Conservation (phyloP, 75 land plant species). For the Pinus tabuliformis region DNA sequence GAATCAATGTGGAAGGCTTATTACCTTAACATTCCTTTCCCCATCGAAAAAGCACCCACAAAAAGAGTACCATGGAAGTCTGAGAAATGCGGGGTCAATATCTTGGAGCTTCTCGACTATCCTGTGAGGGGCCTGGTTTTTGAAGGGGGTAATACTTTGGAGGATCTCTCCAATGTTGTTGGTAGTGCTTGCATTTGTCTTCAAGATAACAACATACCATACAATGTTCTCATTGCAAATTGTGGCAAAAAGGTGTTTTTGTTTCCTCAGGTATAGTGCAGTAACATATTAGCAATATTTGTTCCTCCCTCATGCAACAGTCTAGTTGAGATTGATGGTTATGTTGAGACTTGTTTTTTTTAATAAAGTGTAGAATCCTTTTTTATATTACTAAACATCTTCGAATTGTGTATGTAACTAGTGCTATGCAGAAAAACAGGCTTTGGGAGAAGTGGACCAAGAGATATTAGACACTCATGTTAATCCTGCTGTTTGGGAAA, state of each 20-base stretch:
- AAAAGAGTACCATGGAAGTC: conserved; percentile 19
- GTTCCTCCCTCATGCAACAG: too few relatives aligned
- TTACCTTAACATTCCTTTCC: conserved; percentile 67
- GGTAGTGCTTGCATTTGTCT: conserved; percentile 64
- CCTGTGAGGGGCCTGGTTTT: conserved; percentile 82
- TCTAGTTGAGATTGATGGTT: too few relatives aligned
- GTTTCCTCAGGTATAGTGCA: conserved; percentile 64
- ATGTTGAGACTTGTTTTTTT: too few relatives aligned
- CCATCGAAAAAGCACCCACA: conserved; percentile 76
- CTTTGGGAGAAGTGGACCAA: conserved; percentile 74
- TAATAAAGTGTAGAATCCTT: neutral
- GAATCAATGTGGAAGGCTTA: conserved; percentile 58
- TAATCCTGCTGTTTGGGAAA: conserved; percentile 94
- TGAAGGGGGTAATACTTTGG: conserved; percentile 49
- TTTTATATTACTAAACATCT: neutral
- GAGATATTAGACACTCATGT: conserved; percentile 90
- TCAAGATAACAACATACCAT: conserved; percentile 79
- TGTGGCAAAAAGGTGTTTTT: conserved; percentile 64
- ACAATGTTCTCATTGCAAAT: conserved; percentile 78
- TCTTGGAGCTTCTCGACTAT: conserved; percentile 53
- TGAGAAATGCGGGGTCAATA: conserved; percentile 35
- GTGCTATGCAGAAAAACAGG: conserved; percentile 93
- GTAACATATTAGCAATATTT: neutral
- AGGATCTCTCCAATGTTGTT: conserved; percentile 50
- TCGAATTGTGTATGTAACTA: conserved; percentile 20